Base-by-base conservation (phyloP, 2,329 filamentous ascomycete genomes). In the Cylindrodendrum hubeiense region DNA sequence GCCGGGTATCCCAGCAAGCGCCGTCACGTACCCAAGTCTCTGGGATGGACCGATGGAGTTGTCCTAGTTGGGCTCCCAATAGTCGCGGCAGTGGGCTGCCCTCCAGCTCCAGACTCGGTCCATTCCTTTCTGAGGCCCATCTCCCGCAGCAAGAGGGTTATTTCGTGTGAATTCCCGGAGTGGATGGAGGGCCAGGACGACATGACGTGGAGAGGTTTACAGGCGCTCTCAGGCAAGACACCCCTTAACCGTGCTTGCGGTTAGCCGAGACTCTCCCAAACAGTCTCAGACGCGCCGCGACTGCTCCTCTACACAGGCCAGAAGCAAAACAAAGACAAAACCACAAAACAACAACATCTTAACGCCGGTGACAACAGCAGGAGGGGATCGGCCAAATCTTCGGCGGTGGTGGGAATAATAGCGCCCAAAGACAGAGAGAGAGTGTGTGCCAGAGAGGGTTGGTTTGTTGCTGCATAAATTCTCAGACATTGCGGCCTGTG, bases 201-300 rank as follows among this genome's bases (percentile, higher is more conserved):
- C 56, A 30, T 44, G 34, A 13, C 56, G 52, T 34, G 37, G 51
- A 51, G 47, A 59, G 47, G 46, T 59, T 59, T 26, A 34, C 34
- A 33, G 17, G 24, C n/a, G n/a, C 28, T 33, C 10, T 28, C 46
- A 10, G 9, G 5, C 24, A 21, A 49, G 46, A 30, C 24, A 30
- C 28, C 57, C 57, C 41, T 53, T 15, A 26, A 28, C 28, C 21
- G 15, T 46, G 57, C 57, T 52, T 28, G 37, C 46, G 6, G 12
- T 44, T 53, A 53, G 57, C 57, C 57, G 52, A 61, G 59, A 56
- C 59, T 50, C 51, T 55, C 44, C 49, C 34, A 61, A 47, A 56
- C 43, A 50, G 19, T 30, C 24, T 50, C 50, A 53, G 33, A 37
- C 50, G 34, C 30, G 33, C 26, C 46, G 28, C 46, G 50, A 22